Base-by-base conservation (phyloP, 148 eudicot genomes). In the Rheum nobile region DNA sequence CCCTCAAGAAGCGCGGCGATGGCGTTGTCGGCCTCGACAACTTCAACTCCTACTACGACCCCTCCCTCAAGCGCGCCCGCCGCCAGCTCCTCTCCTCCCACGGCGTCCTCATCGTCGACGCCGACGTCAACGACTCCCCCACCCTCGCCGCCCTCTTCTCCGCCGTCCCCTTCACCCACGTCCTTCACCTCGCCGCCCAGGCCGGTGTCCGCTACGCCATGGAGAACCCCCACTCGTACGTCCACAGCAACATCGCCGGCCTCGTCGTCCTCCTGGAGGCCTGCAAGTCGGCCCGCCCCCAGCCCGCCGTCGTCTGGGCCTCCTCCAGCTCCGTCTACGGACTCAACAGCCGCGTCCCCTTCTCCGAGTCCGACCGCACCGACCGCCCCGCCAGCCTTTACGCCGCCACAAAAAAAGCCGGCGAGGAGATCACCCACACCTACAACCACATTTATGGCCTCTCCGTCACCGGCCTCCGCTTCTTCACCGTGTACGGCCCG, bases 271-370 rank as follows among this genome's bases (percentile, higher is more conserved):
- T 90, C 43, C 84, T 90, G 1, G 96, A 90, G 7, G 75, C 77
- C 2, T 85, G 88, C 76, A 88, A 86, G 50, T 55, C 81, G 8
- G 89, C 90, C 17, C 73, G 81, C 54, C 90, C 88, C 0, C 96
- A 90, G 76, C 96, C 96, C 72, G 83, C 90, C 0, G 41, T 90
- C 4, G 92, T 90, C 0, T 90, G 96, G 96, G 96, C 96, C 4
- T 88, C 92, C 2, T 90, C 96, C 8, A 88, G 92, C 29, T 90
- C 96, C n/a, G 96, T 90, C 16, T 90, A 90, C 84, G 96, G 96
- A 43, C 80, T 90, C 13, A 90, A 90, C 54, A 90, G 85, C 0
- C 85, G 83, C 38, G 81, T 79, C 4, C 92, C 96, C 1, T 90
- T 90, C 38, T 88, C 92, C 24, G 96, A 90, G 73, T 77, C 85